Percentiles rank a stretch among this genome's conserved stretches.
Conservation (phyloP, 2,329 filamentous ascomycete genomes). For the Teratosphaeria zuluensis region DNA sequence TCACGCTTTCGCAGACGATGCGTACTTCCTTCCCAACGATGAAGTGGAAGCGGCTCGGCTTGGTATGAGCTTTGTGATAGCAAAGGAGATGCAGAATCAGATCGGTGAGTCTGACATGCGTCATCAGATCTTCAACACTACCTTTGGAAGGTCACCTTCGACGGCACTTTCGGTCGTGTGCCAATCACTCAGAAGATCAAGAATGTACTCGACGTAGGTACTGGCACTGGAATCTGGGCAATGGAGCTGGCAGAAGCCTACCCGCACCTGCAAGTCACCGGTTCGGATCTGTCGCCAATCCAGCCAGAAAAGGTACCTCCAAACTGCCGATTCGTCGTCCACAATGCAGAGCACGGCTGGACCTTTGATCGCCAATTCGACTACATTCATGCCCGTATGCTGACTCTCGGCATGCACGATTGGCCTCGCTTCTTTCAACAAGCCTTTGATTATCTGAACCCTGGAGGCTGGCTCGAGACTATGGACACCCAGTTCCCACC, state of each 20-base stretch:
- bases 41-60: constrained; percentile 2
- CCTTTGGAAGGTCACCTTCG: constrained; percentile 24
- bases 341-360: constrained; percentile 12
- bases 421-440: constrained; percentile 23
- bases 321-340: constrained; percentile 10
- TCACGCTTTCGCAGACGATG: constrained; percentile 20
- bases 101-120: constrained; percentile 9
- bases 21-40: constrained; percentile 27
- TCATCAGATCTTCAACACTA: constrained; percentile 26
- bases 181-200: constrained; percentile 8
- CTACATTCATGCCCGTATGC: constrained; percentile 30
- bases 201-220: constrained; percentile 35
- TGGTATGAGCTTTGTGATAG: background rate
- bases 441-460: constrained; percentile 7
- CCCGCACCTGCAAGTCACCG: constrained; percentile 21
- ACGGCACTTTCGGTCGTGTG: constrained; percentile 12
- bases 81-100: constrained; percentile 1
- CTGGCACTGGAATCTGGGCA: constrained; percentile 34
- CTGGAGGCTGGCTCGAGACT: constrained; percentile 11
- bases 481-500: constrained; percentile 1
- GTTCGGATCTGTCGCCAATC: constrained; percentile 27
- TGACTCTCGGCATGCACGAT: constrained; percentile 37
- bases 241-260: constrained; percentile 19
- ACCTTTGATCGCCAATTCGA: constrained; percentile 34
- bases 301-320: constrained; percentile 14